Base-by-base conservation (phyloP, 352 stramenopile genomes). In the Globisporangium megalacanthum region DNA sequence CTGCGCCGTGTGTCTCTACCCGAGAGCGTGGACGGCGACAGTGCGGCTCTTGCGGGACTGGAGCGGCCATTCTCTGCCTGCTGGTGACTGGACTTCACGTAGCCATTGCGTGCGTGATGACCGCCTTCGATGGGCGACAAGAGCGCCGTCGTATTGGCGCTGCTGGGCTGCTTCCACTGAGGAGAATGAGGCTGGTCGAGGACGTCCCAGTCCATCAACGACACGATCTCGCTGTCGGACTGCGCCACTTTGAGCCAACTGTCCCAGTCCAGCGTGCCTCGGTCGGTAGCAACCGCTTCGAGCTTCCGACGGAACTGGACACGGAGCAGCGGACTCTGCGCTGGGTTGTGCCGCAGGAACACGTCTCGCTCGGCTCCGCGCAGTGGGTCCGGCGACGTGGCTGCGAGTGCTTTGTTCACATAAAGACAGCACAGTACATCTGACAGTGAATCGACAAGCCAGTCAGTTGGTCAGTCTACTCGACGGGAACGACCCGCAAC, bases 371-470 rank as follows among this genome's bases (percentile, higher is more conserved):
- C 56, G 15, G 45, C 29, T 15, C 56, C 56, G 15, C 19, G 15
- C 6, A 62, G 25, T 8, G 56, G 56, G 2, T 52, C 39, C 22
- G 49, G 36, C 17, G 44, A 58, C 17, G 58, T 58, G 35, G 22
- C 35, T 31, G 33, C 44, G 19, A 79, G 49, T 56, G 76, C 66
- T n/a, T 65, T 64, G 62, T 73, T 82, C 50, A 63, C 60, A 31
- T 77, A 61, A n/a, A 87, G 65, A 37, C 72, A 72, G 47, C 70
- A 84, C 3, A 84, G 52, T 14, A 83, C 59, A 65, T 83, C 77
- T 87, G 20, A 10, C 8, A 25, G 13, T 6, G 45, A 14, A 49
- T 15, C 13, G 10, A 5, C 13, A 52, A 17, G 13, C 20, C 25
- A 10, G 13, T n/a, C 15, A 51, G 42, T 29, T 14, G 1, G 19